Conservation (phyloP, 768 basidiomycete genomes). For the Suillus decipiens region DNA sequence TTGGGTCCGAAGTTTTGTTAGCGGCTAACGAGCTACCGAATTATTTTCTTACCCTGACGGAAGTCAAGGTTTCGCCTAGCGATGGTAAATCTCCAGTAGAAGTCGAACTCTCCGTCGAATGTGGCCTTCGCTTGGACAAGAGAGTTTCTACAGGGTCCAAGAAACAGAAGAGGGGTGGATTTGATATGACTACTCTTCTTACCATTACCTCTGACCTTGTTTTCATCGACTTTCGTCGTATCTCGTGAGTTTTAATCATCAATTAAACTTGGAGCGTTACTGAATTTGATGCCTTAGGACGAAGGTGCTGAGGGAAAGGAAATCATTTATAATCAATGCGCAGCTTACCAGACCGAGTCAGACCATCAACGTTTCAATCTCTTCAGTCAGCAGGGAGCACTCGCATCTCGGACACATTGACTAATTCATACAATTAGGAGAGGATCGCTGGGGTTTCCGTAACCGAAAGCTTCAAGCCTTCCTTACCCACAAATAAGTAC, state of each 20-base stretch:
- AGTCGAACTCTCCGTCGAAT: conserved; percentile 57
- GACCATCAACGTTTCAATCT: conserved; percentile 55
- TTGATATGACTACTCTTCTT: conserved; percentile 70
- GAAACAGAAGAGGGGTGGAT: conserved; percentile 43
- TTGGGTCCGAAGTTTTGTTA: conserved; percentile 69
- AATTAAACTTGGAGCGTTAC: not conserved
- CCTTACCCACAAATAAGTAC: conserved; percentile 52
- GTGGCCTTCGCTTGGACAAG: conserved; percentile 46
- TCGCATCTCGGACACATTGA: conserved; percentile 15
- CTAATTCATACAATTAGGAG: conserved; percentile 52
- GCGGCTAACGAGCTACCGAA: conserved; percentile 64
- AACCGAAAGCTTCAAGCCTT: conserved; percentile 57
- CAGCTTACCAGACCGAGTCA: conserved; percentile 78
- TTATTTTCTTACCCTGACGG: conserved; percentile 55
- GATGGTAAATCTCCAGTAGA: conserved; percentile 56
- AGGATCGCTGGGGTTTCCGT: conserved; percentile 67
- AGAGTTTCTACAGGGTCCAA: conserved; percentile 40
- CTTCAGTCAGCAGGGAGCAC: conserved; percentile 49
- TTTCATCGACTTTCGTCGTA: conserved; percentile 79
- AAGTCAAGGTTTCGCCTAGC: conserved; percentile 43
- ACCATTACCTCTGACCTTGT: conserved; percentile 74
- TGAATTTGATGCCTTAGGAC: conserved; percentile 49
- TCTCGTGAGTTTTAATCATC: conserved; percentile 50
- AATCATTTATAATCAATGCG: conserved; percentile 60
- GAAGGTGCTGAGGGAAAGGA: conserved; percentile 58